phyloP scores from a whole-genome alignment of 108 stramenopile genomes.

The Schizochytrium sp. region DNA sequence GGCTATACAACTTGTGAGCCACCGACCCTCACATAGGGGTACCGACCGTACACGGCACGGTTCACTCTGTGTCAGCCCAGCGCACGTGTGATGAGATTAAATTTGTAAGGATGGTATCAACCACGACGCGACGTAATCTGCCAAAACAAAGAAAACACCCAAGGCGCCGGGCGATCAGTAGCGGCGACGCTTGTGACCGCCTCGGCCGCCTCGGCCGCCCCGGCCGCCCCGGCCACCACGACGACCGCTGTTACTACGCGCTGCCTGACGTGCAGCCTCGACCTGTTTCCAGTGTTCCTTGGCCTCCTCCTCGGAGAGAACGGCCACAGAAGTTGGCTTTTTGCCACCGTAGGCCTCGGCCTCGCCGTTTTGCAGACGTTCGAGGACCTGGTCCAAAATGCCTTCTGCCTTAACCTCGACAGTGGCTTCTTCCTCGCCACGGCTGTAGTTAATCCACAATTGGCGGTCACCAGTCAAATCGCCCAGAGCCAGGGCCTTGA shows the following conservation, averaged over 20 bases:
- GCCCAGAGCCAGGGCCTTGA: neutral
- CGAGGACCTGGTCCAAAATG: neutral
- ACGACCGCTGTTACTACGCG: neutral
- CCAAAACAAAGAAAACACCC: too few species aligned
- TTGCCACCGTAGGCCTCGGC: neutral
- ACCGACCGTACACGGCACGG: too few species aligned
- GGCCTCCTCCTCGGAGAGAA: neutral
- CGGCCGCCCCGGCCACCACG: neutral
- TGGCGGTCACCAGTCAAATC: neutral
- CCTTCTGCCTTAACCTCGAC: neutral
- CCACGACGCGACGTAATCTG: too few species aligned
- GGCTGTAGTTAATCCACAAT: neutral
- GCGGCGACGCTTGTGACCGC: neutral
- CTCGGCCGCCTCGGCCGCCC: neutral
- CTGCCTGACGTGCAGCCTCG: neutral
- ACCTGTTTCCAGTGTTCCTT: neutral
- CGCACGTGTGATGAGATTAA: too few species aligned
- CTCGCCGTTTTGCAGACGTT: neutral
- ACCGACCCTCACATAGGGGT: too few species aligned
- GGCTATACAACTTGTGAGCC: too few species aligned
- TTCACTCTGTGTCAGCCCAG: too few species aligned
- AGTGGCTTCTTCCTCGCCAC: neutral
- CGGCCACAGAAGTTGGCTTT: neutral
- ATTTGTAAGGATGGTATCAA: too few species aligned
- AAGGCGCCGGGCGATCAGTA: too few species aligned